Base-by-base conservation (phyloP, 1,139 yeast genomes). In the Kodamaea fungicola region DNA sequence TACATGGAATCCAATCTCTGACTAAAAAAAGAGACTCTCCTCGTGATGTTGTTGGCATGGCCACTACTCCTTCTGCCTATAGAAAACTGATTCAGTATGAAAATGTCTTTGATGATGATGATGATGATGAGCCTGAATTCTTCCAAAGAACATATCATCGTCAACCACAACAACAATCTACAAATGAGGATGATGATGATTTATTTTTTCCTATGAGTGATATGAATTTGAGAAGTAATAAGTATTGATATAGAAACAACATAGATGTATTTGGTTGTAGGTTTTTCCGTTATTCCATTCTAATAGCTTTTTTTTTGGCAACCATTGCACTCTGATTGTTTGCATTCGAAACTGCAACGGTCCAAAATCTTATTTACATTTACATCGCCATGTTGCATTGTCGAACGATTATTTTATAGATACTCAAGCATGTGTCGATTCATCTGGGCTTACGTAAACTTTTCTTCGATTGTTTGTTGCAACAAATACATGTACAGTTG, bases 191-290 rank as follows among this genome's bases (percentile, higher is more conserved):
- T 31, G 94, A 85, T 44, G 95, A 86, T 45, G 96, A 86, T 43
- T 64, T 88, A 51, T 64, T 88, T 40, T 88, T 88, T 59, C 83
- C 94, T 23, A 86, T 88, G 95, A 87, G 95, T 55, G 96, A 87
- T 53, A 85, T 85, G 92, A 80, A 83, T 43, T 54, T 71, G 31
- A 67, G 70, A 30, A 65, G 62, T 53, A 38, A 41, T 12, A 27
- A 27, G 13, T 27, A 27, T 12, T 27, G 12, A 27, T 16, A 16
- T 16, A 16, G 19, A 16, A 16, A 16, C 5, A 16, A 16, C 19
- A 16, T 16, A 16, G 19, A 16, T n/a, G n/a, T n/a, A n/a, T n/a
- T n/a, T n/a, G n/a, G n/a, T n/a, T n/a, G n/a, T n/a, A n/a, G n/a
- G n/a, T n/a, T n/a, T n/a, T n/a, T n/a, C n/a, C n/a, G n/a, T n/a